These are phyloP conservation scores for Pseudocercospora macadamiae DNA, from an alignment of 2,329 filamentous ascomycete species.

Conservation along the genomic window DNA sequence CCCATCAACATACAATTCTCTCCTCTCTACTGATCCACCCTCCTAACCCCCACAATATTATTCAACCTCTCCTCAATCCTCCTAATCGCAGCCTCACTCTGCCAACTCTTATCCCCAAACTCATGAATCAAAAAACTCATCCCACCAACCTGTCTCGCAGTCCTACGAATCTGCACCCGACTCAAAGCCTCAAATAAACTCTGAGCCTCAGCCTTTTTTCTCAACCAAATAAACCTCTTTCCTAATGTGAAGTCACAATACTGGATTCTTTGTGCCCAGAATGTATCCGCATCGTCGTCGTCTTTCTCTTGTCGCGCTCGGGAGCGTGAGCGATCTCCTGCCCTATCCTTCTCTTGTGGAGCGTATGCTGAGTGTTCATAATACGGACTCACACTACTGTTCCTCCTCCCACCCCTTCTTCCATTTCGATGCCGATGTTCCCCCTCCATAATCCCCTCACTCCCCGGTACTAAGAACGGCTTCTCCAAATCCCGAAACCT, in stretches of 20 bases:
- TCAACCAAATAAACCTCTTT: conserved; percentile 43
- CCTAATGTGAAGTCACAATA: conserved; percentile 41
- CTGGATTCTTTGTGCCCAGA: conserved; percentile 35
- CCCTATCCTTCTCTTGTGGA: conserved; percentile 28
- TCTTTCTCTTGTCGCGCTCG: conserved; percentile 27
- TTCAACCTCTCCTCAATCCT: conserved; percentile 37
- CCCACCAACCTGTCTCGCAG: conserved; percentile 40
- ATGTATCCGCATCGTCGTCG: conserved; percentile 35
- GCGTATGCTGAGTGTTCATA: conserved; percentile 35
- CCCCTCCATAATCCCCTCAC: conserved; percentile 29
- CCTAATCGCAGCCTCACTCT: conserved; percentile 29
- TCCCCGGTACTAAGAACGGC: conserved; percentile 40
- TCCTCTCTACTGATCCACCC: conserved; percentile 31
- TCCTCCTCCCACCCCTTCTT: conserved; percentile 24
- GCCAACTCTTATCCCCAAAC: conserved; percentile 29
- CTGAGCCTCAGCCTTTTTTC: conserved; percentile 41
- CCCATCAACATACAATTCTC: no score
- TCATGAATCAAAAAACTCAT: conserved; percentile 37
- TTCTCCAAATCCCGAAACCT: conserved; percentile 43
- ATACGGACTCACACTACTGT: conserved; percentile 26
- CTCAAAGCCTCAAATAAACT: conserved; percentile 40
- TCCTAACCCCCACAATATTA: conserved; percentile 38
- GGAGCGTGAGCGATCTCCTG: conserved; percentile 8
- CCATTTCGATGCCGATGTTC: conserved; percentile 21
- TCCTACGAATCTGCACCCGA: conserved; percentile 44